Evolutionary conservation across 202 grass and related monocot genomes (phyloP).

Genomic region (Bolboschoenoplectus hybrid): DNA sequence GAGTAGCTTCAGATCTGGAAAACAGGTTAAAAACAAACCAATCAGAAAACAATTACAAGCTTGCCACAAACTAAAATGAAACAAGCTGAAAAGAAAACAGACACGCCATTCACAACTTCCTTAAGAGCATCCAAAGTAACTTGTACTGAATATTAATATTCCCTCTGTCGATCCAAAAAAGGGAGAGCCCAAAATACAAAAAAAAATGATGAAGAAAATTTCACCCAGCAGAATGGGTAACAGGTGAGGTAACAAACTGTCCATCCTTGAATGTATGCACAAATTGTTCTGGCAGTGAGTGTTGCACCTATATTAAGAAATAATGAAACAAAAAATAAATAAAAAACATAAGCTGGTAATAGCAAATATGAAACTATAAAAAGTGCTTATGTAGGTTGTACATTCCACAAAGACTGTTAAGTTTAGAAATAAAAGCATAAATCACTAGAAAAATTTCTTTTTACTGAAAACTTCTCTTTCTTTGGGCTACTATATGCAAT

Average conservation of each 20-base stretch:
- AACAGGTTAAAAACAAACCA: neutral
- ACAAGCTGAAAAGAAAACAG: slow-evolving; percentile 34
- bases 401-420: neutral
- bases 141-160: neutral
- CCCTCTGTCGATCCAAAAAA: neutral
- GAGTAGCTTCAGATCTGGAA: slow-evolving; percentile 31
- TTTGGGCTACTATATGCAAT: neutral
- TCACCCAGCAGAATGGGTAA: slow-evolving; percentile 85
- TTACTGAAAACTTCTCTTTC: neutral
- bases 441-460: neutral
- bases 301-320: slow-evolving; percentile 60
- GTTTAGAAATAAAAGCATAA: neutral
- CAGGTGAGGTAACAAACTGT: slow-evolving; percentile 65
- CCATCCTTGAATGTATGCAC: slow-evolving; percentile 74
- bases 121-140: neutral
- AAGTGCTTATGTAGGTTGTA: neutral
- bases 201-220: neutral
- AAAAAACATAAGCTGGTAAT: neutral
- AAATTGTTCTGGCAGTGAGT: slow-evolving; percentile 82
- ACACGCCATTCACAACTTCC: slow-evolving; percentile 35
- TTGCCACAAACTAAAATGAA: slow-evolving; percentile 32
- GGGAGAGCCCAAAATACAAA: slow-evolving; percentile 29
- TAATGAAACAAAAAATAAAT: slow-evolving; percentile 5
- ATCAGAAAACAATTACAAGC: slow-evolving; percentile 38
- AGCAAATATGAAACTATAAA: neutral